Evolutionary conservation across 768 basidiomycete genomes (phyloP).

Genomic region (Suillus paluster): DNA sequence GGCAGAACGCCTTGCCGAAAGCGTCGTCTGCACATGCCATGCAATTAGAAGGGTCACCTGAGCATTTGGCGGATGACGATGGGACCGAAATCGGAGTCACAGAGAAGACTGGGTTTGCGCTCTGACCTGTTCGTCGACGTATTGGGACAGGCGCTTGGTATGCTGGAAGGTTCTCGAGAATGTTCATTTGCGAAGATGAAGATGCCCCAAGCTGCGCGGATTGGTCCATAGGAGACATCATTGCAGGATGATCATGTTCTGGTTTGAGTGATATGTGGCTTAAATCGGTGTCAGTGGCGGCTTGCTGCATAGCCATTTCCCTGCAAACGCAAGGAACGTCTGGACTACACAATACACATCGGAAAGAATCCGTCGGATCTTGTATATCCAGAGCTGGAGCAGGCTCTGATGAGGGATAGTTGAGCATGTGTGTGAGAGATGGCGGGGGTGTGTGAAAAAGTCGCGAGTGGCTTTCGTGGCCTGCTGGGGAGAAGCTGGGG

Average conservation of each 20-base stretch:
- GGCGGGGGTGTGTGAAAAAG: slow-evolving; percentile 34
- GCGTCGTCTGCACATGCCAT: slow-evolving; percentile 83
- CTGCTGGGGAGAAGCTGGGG: slow-evolving; percentile 37
- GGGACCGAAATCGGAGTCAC: slow-evolving; percentile 41
- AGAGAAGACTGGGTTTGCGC: slow-evolving; percentile 58
- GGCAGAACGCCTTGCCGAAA: slow-evolving; percentile 89
- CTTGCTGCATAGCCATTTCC: slow-evolving; percentile 60
- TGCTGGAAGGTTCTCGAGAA: slow-evolving; percentile 76
- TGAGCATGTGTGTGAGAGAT: slow-evolving; percentile 37
- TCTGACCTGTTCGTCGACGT: slow-evolving; percentile 53
- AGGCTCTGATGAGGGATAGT: slow-evolving; percentile 40
- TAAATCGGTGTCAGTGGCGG: slow-evolving; percentile 25
- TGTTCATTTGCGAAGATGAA: slow-evolving; percentile 48
- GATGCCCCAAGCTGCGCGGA: slow-evolving; percentile 32
- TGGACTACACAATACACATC: slow-evolving; percentile 78
- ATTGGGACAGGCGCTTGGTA: slow-evolving; percentile 86
- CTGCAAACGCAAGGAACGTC: slow-evolving; percentile 78
- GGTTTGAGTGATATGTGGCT: slow-evolving; percentile 16
- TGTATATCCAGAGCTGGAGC: slow-evolving; percentile 38
- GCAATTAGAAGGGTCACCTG: slow-evolving; percentile 88
- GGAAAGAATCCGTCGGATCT: slow-evolving; percentile 35
- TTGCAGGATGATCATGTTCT: slow-evolving; percentile 20
- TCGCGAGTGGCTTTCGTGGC: slow-evolving; percentile 26
- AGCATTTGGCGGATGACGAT: slow-evolving; percentile 53
- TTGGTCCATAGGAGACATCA: slow-evolving; percentile 25